phyloP scores from a whole-genome alignment of 192 early-diverging fungal genomes.

The Coemansia sp. region DNA sequence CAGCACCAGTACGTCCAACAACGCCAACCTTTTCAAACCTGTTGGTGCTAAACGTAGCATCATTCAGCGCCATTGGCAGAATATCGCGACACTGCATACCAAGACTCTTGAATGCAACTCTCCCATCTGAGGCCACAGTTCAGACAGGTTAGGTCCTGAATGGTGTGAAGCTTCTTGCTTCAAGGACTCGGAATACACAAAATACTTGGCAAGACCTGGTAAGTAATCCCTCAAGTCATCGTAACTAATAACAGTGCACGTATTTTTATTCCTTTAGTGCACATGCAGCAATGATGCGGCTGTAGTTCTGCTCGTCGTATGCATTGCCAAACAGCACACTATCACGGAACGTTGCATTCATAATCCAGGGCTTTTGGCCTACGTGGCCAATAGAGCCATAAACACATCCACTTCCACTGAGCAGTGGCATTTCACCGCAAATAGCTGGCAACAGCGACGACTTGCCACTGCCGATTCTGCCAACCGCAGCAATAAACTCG shows the following conservation, averaged over 20 bases:
- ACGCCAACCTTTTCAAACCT: slow-evolving; percentile 60
- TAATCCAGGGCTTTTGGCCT: slow-evolving; percentile 43
- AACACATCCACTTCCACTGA: slow-evolving; percentile 62
- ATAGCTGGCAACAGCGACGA: slow-evolving; percentile 57
- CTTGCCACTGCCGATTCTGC: slow-evolving; percentile 59
- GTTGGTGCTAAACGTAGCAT: slow-evolving; percentile 29
- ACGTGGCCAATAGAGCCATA: slow-evolving; percentile 56
- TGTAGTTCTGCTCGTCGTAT: slow-evolving; percentile 23
- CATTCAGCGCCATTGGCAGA: slow-evolving; percentile 22
- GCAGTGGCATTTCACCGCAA: slow-evolving; percentile 76
- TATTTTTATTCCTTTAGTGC: slow-evolving; percentile 9
- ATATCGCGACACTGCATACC: slow-evolving; percentile 40
- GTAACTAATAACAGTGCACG: neutral
- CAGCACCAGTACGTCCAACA: slow-evolving; percentile 46
- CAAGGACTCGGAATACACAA: slow-evolving; percentile 14
- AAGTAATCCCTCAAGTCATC: neutral
- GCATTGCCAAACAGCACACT: slow-evolving; percentile 39
- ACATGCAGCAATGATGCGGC: slow-evolving; percentile 24
- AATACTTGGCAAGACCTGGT: slow-evolving; percentile 15
- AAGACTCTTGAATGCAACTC: slow-evolving; percentile 42
- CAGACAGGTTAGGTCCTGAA: slow-evolving; percentile 44
- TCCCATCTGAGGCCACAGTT: slow-evolving; percentile 52
- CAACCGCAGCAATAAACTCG: slow-evolving; percentile 50
- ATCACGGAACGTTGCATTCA: slow-evolving; percentile 42
- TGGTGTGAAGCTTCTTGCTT: slow-evolving; percentile 64